phyloP scores from a whole-genome alignment of 139 green algal species.

The Nannochloris sp. region DNA sequence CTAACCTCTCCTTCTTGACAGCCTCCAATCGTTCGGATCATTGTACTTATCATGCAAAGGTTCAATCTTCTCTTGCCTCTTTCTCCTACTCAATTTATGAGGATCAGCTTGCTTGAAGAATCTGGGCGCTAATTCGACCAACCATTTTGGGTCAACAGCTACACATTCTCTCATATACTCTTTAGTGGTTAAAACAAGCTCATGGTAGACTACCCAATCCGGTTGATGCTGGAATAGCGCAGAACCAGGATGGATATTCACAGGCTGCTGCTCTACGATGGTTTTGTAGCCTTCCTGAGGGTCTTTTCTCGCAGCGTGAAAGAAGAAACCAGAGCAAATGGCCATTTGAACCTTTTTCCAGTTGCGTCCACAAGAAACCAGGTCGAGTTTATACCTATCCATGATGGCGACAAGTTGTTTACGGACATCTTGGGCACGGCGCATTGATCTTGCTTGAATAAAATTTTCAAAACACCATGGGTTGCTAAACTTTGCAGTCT shows the following conservation, averaged over 20 bases:
- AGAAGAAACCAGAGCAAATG: slow-evolving; percentile 90
- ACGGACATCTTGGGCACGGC: slow-evolving; percentile 86
- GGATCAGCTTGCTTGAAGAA: slow-evolving; percentile 94
- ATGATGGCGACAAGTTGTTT: slow-evolving; percentile 98
- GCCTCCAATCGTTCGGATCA: slow-evolving; percentile 82
- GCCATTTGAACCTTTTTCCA: slow-evolving; percentile 84
- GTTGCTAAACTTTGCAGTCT: slow-evolving; percentile 84
- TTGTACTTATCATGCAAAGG: slow-evolving; percentile 91
- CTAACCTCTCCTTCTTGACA: slow-evolving; percentile 60
- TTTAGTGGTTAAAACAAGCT: slow-evolving; percentile 96
- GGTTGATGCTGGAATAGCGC: slow-evolving; percentile 89
- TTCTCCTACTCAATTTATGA: slow-evolving; percentile 83
- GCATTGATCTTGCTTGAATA: slow-evolving; percentile 78
- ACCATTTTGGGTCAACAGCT: slow-evolving; percentile 84
- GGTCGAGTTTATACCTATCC: slow-evolving; percentile 58
- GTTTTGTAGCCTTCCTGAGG: slow-evolving; percentile 73
- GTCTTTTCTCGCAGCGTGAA: slow-evolving; percentile 83
- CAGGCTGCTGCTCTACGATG: slow-evolving; percentile 87
- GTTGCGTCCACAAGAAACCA: slow-evolving; percentile 53
- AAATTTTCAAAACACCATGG: slow-evolving; percentile 96
- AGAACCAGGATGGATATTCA: slow-evolving; percentile 92
- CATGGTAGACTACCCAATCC: slow-evolving; percentile 85
- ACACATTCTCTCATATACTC: slow-evolving; percentile 93
- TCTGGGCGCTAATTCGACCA: slow-evolving; percentile 91
- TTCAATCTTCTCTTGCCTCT: slow-evolving; percentile 92